These are phyloP conservation scores for Theobroma grandiflorum DNA, from an alignment of 441 rosid species.

Conservation along the genomic window DNA sequence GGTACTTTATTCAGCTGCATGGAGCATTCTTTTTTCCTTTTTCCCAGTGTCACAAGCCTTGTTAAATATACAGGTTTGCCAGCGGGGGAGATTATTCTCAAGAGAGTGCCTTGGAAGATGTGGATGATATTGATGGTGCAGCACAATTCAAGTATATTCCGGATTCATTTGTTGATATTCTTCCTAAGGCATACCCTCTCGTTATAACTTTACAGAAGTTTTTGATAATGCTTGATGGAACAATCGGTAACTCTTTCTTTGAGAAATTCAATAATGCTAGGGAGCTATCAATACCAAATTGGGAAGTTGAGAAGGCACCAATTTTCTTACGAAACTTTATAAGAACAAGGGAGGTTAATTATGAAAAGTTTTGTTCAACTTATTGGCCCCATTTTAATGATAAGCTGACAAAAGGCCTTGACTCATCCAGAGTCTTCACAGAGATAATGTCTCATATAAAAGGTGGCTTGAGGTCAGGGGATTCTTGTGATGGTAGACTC, in stretches of 20 bases:
- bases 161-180: conserved; percentile 50
- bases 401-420: conserved; percentile 45
- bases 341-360: conserved; percentile 54
- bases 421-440: conserved; percentile 58
- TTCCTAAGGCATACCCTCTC: conserved; percentile 47
- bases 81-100: conserved; percentile 34
- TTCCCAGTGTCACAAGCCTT: conserved; percentile 13
- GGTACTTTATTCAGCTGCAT: background rate
- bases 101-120: conserved; percentile 35
- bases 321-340: conserved; percentile 41
- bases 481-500: conserved; percentile 38
- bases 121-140: conserved; percentile 40
- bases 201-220: conserved; percentile 58
- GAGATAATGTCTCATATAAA: conserved; percentile 66
- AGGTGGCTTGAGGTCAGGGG: conserved; percentile 48
- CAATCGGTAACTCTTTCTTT: conserved; percentile 57
- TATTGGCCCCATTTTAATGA: conserved; percentile 65
- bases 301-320: conserved; percentile 29
- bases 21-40: background rate
- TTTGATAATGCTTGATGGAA: conserved; percentile 68
- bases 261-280: conserved; percentile 45
- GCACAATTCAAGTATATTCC: conserved; percentile 53
- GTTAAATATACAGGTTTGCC: conserved; percentile 42
- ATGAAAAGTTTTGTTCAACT: conserved; percentile 47
- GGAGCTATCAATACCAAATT: conserved; percentile 24